Percentiles rank a stretch among this genome's conserved stretches.
These are phyloP conservation scores for Thozetella sp. DNA, from an alignment of 495 filamentous ascomycete genomes.

Conservation along the genomic window DNA sequence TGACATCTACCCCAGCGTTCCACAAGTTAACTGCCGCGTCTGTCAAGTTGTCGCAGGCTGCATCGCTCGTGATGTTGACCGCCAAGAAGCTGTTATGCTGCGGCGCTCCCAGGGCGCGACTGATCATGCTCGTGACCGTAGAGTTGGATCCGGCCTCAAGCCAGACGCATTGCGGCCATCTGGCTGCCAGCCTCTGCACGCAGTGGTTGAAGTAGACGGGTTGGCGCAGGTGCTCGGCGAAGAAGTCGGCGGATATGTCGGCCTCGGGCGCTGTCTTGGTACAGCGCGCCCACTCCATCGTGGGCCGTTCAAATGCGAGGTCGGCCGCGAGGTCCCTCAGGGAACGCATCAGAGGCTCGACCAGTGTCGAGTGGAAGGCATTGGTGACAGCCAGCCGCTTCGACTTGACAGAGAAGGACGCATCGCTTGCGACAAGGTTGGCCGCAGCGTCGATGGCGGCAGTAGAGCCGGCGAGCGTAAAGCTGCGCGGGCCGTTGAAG, in stretches of 20 bases:
- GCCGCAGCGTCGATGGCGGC: slow-evolving; percentile 31
- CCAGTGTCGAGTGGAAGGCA: slow-evolving; percentile 52
- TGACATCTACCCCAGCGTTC: slow-evolving; percentile 36
- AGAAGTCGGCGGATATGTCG: background rate
- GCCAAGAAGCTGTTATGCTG: slow-evolving; percentile 33
- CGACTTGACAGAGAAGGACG: background rate
- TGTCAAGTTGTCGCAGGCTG: slow-evolving; percentile 26
- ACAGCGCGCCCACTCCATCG: slow-evolving; percentile 13
- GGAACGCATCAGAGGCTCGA: slow-evolving; percentile 35
- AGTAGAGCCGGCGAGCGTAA: slow-evolving; percentile 44
- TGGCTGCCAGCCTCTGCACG: slow-evolving; percentile 35
- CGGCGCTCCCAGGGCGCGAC: slow-evolving; percentile 21
- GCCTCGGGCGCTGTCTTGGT: slow-evolving; percentile 5
- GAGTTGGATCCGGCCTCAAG: slow-evolving; percentile 55
- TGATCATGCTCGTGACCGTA: slow-evolving; percentile 42
- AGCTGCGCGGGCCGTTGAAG: slow-evolving; percentile 50
- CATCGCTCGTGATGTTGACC: slow-evolving; percentile 35
- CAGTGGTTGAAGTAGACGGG: slow-evolving; percentile 24
- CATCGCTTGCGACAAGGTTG: background rate
- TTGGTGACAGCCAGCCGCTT: slow-evolving; percentile 50
- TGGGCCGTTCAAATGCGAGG: slow-evolving; percentile 15
- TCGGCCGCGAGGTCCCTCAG: slow-evolving; percentile 15
- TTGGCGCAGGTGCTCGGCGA: background rate
- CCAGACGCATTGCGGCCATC: slow-evolving; percentile 34
- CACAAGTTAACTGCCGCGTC: slow-evolving; percentile 47